Evolutionary conservation across 163 green algal genomes (phyloP), one percentile per base, ranked within the genome.

Genomic region (Scenedesmus sp.): DNA sequence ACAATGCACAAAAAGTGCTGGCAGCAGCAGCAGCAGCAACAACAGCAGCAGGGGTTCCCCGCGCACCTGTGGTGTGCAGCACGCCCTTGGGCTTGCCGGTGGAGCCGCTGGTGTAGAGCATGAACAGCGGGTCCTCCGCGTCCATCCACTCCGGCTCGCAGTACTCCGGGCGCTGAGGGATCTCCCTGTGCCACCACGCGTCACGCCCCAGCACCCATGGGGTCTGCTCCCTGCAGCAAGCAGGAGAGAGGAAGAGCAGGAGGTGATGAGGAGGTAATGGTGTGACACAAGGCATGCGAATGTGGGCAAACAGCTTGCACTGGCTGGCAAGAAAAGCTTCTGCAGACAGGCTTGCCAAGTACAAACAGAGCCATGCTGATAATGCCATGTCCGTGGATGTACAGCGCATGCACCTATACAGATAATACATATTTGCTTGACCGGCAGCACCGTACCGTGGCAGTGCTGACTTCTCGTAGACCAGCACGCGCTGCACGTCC

Each of bases 71-170:
- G 54, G 95, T 98, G 95, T 99, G 98, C 88, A 99, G 82, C 81
- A 99, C 98, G n/a, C 98, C 98, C 97, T 99, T 99, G 91, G 98
- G 98, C 93, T 97, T 98, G 88, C 98, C 98, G 26, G 97, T 99
- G 56, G 91, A 96, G 55, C 97, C 97, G 9, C 74, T 90, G 54
- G 97, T 99, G 94, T 99, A 99, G 12, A 99, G 95, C 94, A 98
- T 96, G 95, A 99, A 99, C 16, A 98, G 94, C 1, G 97, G 96
- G 84, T 98, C 94, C 94, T 99, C 98, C 0, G 96, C 91, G 8
- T 97, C 96, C 91, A 99, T 84, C 98, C 97, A 99, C 91, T 96
- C 95, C 52, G 98, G 94, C 10, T 92, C 87, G 90, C 97, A 98
- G 46, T 95, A 90, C 26, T 90, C 90, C 23, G 92, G 77, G 86